Percentiles rank a stretch among this genome's conserved stretches.
Evolutionary conservation across 2,329 filamentous ascomycete genomes (phyloP).

Genomic region (Ascochyta viciae-villosae): DNA sequence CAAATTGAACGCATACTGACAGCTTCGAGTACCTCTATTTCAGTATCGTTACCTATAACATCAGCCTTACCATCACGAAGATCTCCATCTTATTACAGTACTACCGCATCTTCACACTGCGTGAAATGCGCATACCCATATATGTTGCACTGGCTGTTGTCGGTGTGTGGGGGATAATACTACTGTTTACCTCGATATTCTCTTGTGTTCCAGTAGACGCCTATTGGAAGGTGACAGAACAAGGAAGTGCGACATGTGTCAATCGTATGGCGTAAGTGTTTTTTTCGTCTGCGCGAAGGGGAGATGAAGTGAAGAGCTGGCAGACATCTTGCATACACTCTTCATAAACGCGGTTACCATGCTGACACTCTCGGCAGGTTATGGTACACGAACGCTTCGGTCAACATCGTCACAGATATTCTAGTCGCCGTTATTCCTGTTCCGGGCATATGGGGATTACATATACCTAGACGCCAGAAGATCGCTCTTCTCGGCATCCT

Average conservation of each 20-base stretch:
- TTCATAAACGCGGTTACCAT: neutral
- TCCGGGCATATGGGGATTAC: constrained; percentile 32
- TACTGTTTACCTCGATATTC: constrained; percentile 24
- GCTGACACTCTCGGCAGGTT: constrained; percentile 1
- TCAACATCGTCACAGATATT: constrained; percentile 37
- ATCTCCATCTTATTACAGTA: constrained; percentile 41
- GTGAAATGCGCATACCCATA: constrained; percentile 32
- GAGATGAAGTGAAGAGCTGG: neutral
- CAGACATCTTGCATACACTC: neutral
- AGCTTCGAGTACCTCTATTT: constrained; percentile 31
- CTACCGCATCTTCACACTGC: constrained; percentile 33
- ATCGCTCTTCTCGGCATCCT: constrained; percentile 31
- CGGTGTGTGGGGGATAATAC: constrained; percentile 21
- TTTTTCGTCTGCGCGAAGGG: neutral
- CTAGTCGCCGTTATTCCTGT: constrained; percentile 35
- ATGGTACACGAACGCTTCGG: constrained; percentile 30
- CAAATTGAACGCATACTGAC: constrained; percentile 5
- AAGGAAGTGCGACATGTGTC: constrained; percentile 10
- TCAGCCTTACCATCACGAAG: constrained; percentile 33
- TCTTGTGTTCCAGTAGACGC: constrained; percentile 33
- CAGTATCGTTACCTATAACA: constrained; percentile 36
- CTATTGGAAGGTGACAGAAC: constrained; percentile 25
- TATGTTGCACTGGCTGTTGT: constrained; percentile 31
- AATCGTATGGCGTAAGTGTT: constrained; percentile 6
- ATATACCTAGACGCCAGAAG: constrained; percentile 32